Conservation (phyloP, 495 filamentous ascomycete species). For the Patellaria atrata region DNA sequence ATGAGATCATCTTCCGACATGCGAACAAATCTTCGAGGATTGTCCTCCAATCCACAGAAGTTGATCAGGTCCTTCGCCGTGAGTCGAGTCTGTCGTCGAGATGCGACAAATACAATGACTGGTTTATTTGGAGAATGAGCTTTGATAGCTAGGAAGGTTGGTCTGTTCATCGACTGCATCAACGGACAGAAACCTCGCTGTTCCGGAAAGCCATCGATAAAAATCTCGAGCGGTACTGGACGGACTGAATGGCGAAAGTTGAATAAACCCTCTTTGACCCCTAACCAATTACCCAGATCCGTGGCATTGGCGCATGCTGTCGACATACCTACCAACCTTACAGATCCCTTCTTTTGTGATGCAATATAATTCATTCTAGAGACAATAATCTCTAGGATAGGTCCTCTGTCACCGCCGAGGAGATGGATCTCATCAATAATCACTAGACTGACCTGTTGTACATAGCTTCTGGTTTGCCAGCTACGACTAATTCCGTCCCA, state of each 20-base stretch:
- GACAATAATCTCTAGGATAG: conserved; percentile 97
- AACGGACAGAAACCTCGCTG: conserved; percentile 89
- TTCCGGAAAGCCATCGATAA: conserved; percentile 94
- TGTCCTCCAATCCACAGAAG: conserved; percentile 96
- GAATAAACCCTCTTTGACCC: conserved; percentile 91
- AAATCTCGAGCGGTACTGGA: conserved; percentile 87
- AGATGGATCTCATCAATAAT: conserved; percentile 99
- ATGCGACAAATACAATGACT: conserved; percentile 96
- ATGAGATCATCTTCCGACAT: conserved; percentile 94
- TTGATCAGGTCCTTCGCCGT: conserved; percentile 95
- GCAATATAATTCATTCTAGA: conserved; percentile 99
- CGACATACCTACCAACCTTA: conserved; percentile 92
- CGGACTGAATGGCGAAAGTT: conserved; percentile 98
- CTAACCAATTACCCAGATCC: conserved; percentile 91
- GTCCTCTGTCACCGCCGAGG: conserved; percentile 85
- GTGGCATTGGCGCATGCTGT: conserved; percentile 93
- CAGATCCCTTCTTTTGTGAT: conserved; percentile 72
- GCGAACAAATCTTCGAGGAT: conserved; percentile 77
- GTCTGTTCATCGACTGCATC: conserved; percentile 98
- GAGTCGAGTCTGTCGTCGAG: conserved; percentile 82
- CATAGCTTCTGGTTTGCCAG: conserved; percentile 94
- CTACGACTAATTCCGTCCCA: conserved; percentile 99
- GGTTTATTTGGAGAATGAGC: conserved; percentile 90
- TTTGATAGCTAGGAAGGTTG: conserved; percentile 92
- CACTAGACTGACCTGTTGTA: conserved; percentile 85